Evolutionary conservation across 1,139 yeast genomes (phyloP).

Genomic region (Sugiyamaella japonica): DNA sequence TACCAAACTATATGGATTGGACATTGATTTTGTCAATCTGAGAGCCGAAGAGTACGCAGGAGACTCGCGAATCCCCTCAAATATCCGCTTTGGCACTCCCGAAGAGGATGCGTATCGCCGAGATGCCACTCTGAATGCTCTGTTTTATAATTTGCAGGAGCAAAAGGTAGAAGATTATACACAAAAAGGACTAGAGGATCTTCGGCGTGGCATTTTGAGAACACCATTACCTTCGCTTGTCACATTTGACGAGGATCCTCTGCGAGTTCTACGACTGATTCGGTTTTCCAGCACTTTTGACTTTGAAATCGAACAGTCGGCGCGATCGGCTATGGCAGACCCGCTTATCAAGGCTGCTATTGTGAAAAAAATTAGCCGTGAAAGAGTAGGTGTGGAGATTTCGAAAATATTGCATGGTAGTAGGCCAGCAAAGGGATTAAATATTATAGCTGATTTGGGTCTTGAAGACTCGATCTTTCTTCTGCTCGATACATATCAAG

Average conservation of each 20-base stretch:
- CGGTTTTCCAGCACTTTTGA: conserved; percentile 82
- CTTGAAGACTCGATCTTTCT: conserved; percentile 61
- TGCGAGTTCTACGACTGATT: conserved; percentile 78
- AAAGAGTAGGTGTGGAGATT: conserved; percentile 85
- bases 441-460: conserved; percentile 54
- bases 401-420: conserved; percentile 67
- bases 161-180: conserved; percentile 82
- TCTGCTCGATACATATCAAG: conserved; percentile 25
- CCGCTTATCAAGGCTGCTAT: conserved; percentile 60
- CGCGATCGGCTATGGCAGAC: conserved; percentile 66
- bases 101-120: conserved; percentile 87
- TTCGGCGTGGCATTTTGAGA: conserved; percentile 66
- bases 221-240: conserved; percentile 84
- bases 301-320: conserved; percentile 60
- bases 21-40: conserved; percentile 88
- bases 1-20: conserved; percentile 75
- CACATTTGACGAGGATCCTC: conserved; percentile 91
- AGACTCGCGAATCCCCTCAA: conserved; percentile 68
- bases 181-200: conserved; percentile 67
- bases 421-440: conserved; percentile 65
- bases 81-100: conserved; percentile 74
- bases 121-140: conserved; percentile 89
- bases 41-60: conserved; percentile 82
- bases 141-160: conserved; percentile 77
- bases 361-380: conserved; percentile 76